Conservation (phyloP, 2,329 filamentous ascomycete species). For the Hansfordia pulvinata region DNA sequence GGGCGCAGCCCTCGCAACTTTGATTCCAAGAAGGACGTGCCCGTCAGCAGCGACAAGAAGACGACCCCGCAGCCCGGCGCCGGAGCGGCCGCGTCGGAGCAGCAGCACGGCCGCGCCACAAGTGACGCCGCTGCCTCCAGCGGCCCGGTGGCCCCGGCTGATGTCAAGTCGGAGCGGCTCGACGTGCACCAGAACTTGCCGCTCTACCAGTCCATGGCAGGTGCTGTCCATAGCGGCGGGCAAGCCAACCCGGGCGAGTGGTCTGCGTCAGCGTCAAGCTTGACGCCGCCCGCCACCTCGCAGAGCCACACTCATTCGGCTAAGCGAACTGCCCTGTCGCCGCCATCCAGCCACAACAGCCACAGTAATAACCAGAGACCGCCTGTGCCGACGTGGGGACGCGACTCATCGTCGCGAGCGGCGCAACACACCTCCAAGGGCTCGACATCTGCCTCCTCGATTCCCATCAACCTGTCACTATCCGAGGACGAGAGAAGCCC, state of each 20-base stretch:
- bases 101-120: constrained; percentile 14
- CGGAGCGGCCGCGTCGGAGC: constrained; percentile 29
- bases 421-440: constrained; percentile 20
- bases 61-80: constrained; percentile 29
- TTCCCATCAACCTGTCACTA: constrained; percentile 37
- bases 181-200: constrained; percentile 12
- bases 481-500: constrained; percentile 47
- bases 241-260: no score
- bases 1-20: constrained; percentile 90
- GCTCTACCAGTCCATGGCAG: constrained; percentile 8
- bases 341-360: no score
- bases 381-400: constrained; percentile 36
- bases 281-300: no score
- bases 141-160: constrained; percentile 1
- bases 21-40: constrained; percentile 59
- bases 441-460: constrained; percentile 11
- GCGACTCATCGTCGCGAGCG: constrained; percentile 6
- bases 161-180: constrained; percentile 16
- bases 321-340: constrained; percentile 39
- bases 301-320: constrained; percentile 31
- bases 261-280: no score
- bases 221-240: no score
- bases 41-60: constrained; percentile 31
- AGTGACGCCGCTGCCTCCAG: no score
- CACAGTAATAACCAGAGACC: constrained; percentile 33